phyloP scores from a whole-genome alignment of 495 filamentous ascomycete genomes.

The Symbiotaphrina buchneri region DNA sequence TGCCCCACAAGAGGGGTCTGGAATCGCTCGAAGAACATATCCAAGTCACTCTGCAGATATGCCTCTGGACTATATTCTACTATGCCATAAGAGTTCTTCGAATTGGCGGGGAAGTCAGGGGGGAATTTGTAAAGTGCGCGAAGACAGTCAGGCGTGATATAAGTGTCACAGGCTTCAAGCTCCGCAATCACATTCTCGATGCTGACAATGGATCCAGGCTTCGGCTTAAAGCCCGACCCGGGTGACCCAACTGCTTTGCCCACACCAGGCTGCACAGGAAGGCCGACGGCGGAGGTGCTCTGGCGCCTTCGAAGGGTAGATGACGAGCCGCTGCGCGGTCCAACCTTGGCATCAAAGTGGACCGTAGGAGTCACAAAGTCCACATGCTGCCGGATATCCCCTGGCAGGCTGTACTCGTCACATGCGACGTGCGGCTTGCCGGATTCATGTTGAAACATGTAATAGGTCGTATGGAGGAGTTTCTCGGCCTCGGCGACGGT shows the following conservation, averaged over 20 bases:
- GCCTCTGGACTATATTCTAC: conserved; percentile 23
- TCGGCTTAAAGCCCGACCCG: neutral
- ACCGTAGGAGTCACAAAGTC: conserved; percentile 37
- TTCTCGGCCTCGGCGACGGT: conserved; percentile 25
- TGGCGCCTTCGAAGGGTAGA: conserved; percentile 6
- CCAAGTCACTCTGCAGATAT: neutral
- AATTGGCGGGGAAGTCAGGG: conserved; percentile 19
- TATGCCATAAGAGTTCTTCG: conserved; percentile 30
- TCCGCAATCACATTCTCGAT: conserved; percentile 8
- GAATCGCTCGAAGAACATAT: conserved; percentile 1
- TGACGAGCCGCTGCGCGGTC: conserved; percentile 10
- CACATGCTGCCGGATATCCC: conserved; percentile 12
- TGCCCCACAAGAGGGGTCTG: conserved; percentile 10
- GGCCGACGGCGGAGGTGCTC: conserved; percentile 6
- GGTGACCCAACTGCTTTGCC: neutral
- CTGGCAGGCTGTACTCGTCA: neutral
- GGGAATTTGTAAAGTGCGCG: conserved; percentile 33
- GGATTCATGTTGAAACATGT: conserved; percentile 13
- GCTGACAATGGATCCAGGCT: conserved; percentile 4
- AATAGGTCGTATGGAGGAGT: conserved; percentile 31
- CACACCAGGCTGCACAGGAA: conserved; percentile 3
- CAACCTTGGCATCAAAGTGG: conserved; percentile 26
- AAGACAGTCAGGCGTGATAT: conserved; percentile 34
- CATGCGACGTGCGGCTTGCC: neutral
- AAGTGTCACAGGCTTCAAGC: conserved; percentile 18